Percentiles rank a stretch among this genome's conserved stretches.
Conservation (phyloP, 1,284 basidiomycete species). For the Heterobasidion irregulare region DNA sequence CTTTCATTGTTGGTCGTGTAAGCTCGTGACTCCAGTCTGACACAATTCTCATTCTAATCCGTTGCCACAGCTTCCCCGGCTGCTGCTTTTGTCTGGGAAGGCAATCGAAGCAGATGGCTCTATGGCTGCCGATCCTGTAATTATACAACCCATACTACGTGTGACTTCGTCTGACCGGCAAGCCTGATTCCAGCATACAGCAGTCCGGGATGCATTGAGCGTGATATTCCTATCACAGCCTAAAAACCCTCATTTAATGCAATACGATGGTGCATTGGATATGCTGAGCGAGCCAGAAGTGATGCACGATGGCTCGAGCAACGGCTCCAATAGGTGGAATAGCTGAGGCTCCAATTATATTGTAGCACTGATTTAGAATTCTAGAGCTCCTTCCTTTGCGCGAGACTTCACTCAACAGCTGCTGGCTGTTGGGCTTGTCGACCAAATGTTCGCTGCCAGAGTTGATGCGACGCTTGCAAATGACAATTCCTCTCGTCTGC, state of each 20-base stretch:
- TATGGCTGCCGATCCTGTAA: slow-evolving; percentile 49
- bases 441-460: slow-evolving; percentile 38
- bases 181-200: slow-evolving; percentile 33
- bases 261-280: slow-evolving; percentile 13
- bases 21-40: background rate
- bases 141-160: slow-evolving; percentile 10
- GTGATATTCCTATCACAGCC: slow-evolving; percentile 35
- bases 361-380: background rate
- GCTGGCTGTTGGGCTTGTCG: slow-evolving; percentile 43
- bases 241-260: slow-evolving; percentile 35
- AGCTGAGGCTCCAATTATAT: background rate
- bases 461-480: slow-evolving; percentile 42
- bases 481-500: slow-evolving; percentile 38
- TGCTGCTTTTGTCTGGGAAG: slow-evolving; percentile 47
- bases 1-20: slow-evolving; percentile 67
- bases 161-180: slow-evolving; percentile 8
- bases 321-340: slow-evolving; percentile 1
- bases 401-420: slow-evolving; percentile 55
- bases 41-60: background rate
- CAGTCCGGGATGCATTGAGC: slow-evolving; percentile 44
- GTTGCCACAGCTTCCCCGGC: slow-evolving; percentile 44
- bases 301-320: background rate
- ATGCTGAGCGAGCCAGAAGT: slow-evolving; percentile 2
- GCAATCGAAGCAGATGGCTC: slow-evolving; percentile 42
- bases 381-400: slow-evolving; percentile 38